phyloP scores from a whole-genome alignment of 2,329 filamentous ascomycete species.

The Sporothrix schenckii region DNA sequence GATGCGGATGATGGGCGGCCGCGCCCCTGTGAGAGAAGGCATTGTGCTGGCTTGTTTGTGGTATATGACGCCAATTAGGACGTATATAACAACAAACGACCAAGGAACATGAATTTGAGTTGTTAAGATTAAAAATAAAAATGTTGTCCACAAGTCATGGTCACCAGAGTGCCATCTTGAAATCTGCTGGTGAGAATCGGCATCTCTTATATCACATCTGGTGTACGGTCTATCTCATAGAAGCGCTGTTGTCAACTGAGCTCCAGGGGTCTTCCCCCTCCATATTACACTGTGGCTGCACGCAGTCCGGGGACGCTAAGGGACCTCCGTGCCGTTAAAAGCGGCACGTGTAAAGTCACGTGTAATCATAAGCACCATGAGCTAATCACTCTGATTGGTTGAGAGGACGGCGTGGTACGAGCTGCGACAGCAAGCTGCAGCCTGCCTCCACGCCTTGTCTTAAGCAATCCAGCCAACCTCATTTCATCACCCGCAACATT shows the following conservation, averaged over 20 bases:
- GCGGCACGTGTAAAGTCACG: background rate
- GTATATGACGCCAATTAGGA: background rate
- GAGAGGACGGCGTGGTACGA: slow-evolving; percentile 1
- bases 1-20: slow-evolving; percentile 69
- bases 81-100: too few relatives aligned
- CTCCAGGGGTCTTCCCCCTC: slow-evolving; percentile 14
- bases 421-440: slow-evolving; percentile 37
- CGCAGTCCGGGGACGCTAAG: slow-evolving; percentile 29
- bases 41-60: slow-evolving; percentile 40
- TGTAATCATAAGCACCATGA: background rate
- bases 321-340: slow-evolving; percentile 18
- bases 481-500: background rate
- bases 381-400: background rate
- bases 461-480: background rate
- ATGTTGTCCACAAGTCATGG: background rate
- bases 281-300: slow-evolving; percentile 12
- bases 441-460: slow-evolving; percentile 28
- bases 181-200: background rate
- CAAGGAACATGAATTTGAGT: background rate
- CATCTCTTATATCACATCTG: slow-evolving; percentile 12
- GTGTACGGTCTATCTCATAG: background rate
- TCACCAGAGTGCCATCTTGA: background rate
- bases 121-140: background rate
- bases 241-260: slow-evolving; percentile 7
- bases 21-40: slow-evolving; percentile 42